Evolutionary conservation across 192 early-diverging fungal genomes (phyloP), one percentile per base, ranked within the genome.

Genomic region (Coemansia sp.): DNA sequence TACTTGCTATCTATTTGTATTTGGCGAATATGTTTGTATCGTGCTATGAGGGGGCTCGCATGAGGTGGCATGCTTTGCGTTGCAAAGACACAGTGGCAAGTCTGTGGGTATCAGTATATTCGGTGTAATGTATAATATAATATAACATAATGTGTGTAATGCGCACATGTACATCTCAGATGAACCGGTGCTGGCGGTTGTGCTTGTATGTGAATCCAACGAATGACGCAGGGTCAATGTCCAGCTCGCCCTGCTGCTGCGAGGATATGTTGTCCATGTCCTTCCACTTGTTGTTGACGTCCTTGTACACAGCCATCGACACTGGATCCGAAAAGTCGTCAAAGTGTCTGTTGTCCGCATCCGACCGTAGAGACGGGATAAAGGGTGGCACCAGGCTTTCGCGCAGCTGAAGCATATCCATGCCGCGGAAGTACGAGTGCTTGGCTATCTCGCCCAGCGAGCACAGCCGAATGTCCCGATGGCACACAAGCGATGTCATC

Each of bases 311-410:
- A 1, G 76, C 79, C 87, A 86, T 87, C n/a, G 83, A 86, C 0
- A 70, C 76, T 2, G 86, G 86, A 65, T 88, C 85, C 0, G 79
- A 77, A 77, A 88, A 88, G 68, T 88, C 87, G 49, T 93, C 92
- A 85, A 94, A 94, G 64, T 95, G 93, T 42, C 88, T 88, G 41
- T 90, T 91, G 67, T 95, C 93, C 6, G 88, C 86, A 20, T 85
- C 83, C n/a, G 88, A 87, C 39, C 79, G 77, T 38, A 90, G 72
- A 11, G 83, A 85, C 0, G 92, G 93, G 1, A 92, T 81, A 72
- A 95, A 94, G 8, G 89, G 90, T 9, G 93, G 87, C 1, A 85
- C 75, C 59, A 85, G 82, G 37, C 83, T 87, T 42, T 89, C 85
- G 9, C 87, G 78, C 54, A 92, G 44, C 39, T 84, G 73, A 16